A percentile compares a stretch with the other conserved stretches of the same genome.
Conservation (phyloP, 1,284 basidiomycete species). For the Trichosporon asahii region DNA sequence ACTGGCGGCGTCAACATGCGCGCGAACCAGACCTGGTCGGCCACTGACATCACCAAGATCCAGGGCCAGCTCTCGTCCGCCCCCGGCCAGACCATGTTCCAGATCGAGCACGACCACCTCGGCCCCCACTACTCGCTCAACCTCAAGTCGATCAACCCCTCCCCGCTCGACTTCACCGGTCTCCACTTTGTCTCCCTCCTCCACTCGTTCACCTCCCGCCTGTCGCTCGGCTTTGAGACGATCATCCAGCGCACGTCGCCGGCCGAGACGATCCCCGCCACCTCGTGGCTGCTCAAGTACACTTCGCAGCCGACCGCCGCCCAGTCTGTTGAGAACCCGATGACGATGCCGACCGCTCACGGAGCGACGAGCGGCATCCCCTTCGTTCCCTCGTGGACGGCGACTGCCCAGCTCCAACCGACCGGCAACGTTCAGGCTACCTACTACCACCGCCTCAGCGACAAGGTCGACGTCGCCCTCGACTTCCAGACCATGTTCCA, state of each 20-base stretch:
- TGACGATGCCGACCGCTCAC: slow-evolving; percentile 29
- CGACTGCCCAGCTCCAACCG: slow-evolving; percentile 86
- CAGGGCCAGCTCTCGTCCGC: slow-evolving; percentile 62
- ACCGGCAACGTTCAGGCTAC: slow-evolving; percentile 81
- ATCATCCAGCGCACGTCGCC: slow-evolving; percentile 76
- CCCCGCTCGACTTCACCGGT: slow-evolving; percentile 81
- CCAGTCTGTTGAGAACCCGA: slow-evolving; percentile 10
- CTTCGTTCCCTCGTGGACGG: slow-evolving; percentile 72
- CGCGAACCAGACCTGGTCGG: slow-evolving; percentile 84
- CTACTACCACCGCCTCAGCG: slow-evolving; percentile 93
- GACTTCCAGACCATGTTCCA: slow-evolving; percentile 82
- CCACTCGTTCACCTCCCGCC: slow-evolving; percentile 88
- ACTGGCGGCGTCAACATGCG: slow-evolving; percentile 86
- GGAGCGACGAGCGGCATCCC: slow-evolving; percentile 26
- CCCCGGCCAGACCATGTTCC: slow-evolving; percentile 79
- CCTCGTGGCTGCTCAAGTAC: slow-evolving; percentile 86
- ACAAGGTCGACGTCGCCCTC: slow-evolving; percentile 97
- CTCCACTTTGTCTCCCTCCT: slow-evolving; percentile 92
- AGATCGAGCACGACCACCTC: slow-evolving; percentile 91
- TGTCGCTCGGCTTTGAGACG: slow-evolving; percentile 88
- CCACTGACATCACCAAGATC: slow-evolving; percentile 75
- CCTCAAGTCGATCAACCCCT: slow-evolving; percentile 89
- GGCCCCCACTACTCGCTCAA: slow-evolving; percentile 86
- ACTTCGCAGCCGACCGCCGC: slow-evolving; percentile 59
- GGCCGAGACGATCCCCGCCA: slow-evolving; percentile 67